Base-by-base conservation (phyloP, 2,329 filamentous ascomycete species). In the Trichoderma guizhouense region DNA sequence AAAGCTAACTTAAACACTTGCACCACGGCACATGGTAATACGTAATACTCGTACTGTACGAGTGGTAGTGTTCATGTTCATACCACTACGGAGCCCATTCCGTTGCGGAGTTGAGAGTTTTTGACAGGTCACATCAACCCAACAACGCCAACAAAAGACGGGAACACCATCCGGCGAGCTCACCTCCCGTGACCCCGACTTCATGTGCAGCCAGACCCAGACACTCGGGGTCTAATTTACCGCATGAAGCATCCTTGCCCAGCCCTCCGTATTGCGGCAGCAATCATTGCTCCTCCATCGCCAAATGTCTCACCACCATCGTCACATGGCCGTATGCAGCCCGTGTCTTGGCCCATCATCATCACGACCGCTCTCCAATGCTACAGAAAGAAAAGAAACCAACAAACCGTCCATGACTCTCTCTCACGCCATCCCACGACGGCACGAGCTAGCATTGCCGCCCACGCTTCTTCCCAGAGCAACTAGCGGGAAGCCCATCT, bases 241-340 rank as follows among this genome's bases (percentile, higher is more conserved):
- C 55, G 34, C 53, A 60, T 60, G 2, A 39, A 57, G 15, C 7
- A 58, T 15, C 65, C 65, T 51, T 34, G 65, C 14, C 36, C 24
- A 53, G 32, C 24, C 51, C 64, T 43, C 51, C 47, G 34, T 67
- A 28, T 67, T 66, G 21, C 30, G 9, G 26, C 24, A 68, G 53
- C 34, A 58, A 7, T 39, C 15, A 43, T 9, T 47, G 53, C 65
- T 32, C 43, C 66, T 69, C n/a, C 30, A 61, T 24, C 26, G n/a
- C 34, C 66, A 34, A 34, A 61, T 60, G 64, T 67, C 64, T 67
- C 64, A 67, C 64, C 53, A 67, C 32, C 15, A 58, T 67, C 64
- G 36, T 55, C 64, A 36, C 64, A 58, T 67, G 24, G 43, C 34
- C 63, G 12, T 47, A 34, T 55, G 21, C 36, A 15, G 30, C 26